Evolutionary conservation across 2,329 filamentous ascomycete species (phyloP).

Genomic region (Endothia cerciana): DNA sequence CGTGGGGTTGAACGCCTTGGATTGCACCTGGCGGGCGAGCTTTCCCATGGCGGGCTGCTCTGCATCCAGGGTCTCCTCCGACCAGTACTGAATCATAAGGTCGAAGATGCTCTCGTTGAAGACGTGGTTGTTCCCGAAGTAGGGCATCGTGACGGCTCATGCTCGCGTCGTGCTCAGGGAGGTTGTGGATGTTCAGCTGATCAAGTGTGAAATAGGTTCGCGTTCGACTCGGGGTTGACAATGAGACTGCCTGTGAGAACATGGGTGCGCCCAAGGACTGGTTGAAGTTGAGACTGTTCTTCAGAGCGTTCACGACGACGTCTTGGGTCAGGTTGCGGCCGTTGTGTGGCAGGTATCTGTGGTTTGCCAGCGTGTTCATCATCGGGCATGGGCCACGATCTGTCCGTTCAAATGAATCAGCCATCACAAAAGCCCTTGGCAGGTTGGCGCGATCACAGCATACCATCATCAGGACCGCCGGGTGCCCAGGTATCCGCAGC

Average conservation of each 20-base stretch:
- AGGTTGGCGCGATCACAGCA: background rate
- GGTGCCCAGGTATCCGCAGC: slow-evolving; percentile 6
- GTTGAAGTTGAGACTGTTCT: slow-evolving; percentile 48
- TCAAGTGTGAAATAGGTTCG: slow-evolving; percentile 47
- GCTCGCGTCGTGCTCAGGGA: slow-evolving; percentile 55
- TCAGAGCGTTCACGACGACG: slow-evolving; percentile 44
- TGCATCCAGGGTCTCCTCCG: slow-evolving; percentile 42
- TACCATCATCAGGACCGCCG: slow-evolving; percentile 7
- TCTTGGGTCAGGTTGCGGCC: slow-evolving; percentile 47
- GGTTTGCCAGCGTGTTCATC: slow-evolving; percentile 57
- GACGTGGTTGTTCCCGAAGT: slow-evolving; percentile 53
- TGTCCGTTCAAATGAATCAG: slow-evolving; percentile 27
- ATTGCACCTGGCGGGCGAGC: slow-evolving; percentile 47
- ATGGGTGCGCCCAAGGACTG: slow-evolving; percentile 43
- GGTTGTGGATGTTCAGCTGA: slow-evolving; percentile 48
- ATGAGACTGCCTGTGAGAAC: slow-evolving; percentile 47
- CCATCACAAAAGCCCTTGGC: background rate
- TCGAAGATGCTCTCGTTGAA: slow-evolving; percentile 59
- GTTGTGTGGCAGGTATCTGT: slow-evolving; percentile 51
- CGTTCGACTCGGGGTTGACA: slow-evolving; percentile 48
- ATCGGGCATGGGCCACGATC: slow-evolving; percentile 52
- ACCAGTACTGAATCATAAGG: slow-evolving; percentile 51
- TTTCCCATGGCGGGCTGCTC: slow-evolving; percentile 51
- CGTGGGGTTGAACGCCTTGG: slow-evolving; percentile 50
- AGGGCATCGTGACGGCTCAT: slow-evolving; percentile 52